Conservation (phyloP, 2,329 filamentous ascomycete species). For the Epichloe coenophiala region DNA sequence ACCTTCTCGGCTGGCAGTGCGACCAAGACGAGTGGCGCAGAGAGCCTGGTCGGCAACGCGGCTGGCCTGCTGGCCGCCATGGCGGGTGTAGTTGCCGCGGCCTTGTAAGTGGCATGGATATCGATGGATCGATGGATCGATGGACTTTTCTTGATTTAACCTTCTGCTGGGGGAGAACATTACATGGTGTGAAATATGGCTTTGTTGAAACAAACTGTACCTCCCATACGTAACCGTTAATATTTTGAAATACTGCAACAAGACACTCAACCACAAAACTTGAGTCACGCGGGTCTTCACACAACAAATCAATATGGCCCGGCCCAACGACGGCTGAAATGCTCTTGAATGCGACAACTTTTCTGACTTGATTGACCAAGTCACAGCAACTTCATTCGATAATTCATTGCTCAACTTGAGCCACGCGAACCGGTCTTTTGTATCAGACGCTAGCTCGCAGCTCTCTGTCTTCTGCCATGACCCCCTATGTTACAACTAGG, state of each 20-base stretch:
- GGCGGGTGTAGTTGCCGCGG: slow-evolving; percentile 23
- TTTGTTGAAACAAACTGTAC: background rate
- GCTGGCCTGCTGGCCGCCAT: slow-evolving; percentile 23
- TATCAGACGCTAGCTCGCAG: background rate
- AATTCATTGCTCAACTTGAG: background rate
- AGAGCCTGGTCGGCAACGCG: slow-evolving; percentile 16
- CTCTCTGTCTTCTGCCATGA: background rate
- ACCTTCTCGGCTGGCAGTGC: slow-evolving; percentile 8
- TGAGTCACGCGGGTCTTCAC: no score
- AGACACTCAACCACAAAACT: background rate
- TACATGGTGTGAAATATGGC: background rate
- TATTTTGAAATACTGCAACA: background rate
- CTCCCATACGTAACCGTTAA: background rate
- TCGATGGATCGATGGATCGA: background rate
- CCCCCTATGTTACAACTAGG: slow-evolving; percentile 4
- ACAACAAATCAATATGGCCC: no score
- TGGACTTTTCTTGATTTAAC: background rate
- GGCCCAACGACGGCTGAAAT: no score
- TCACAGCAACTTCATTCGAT: background rate
- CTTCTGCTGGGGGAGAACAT: background rate
- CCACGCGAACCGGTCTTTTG: background rate
- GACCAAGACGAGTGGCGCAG: slow-evolving; percentile 14
- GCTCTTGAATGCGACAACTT: no score
- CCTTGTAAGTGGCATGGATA: slow-evolving; percentile 15
- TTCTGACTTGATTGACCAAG: background rate